A percentile compares a stretch with the other conserved stretches of the same genome.
These are phyloP conservation scores for Elongisporangium anandrum DNA, from an alignment of 352 stramenopile genomes.

Conservation along the genomic window DNA sequence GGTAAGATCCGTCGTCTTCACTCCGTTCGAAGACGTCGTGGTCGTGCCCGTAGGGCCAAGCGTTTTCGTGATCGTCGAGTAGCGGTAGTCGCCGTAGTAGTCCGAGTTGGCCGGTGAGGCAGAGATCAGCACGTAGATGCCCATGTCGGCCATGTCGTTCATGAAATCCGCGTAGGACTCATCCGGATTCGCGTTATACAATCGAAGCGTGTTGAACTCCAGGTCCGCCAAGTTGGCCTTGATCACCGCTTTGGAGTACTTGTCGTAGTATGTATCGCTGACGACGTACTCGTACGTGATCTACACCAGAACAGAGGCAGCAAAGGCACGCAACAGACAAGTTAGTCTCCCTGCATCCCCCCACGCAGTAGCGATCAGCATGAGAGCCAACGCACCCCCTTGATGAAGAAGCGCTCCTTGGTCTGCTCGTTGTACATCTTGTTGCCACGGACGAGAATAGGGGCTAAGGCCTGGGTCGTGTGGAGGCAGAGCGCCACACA, in stretches of 20 bases:
- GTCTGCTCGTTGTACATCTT: constrained; percentile 85
- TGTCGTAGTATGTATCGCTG: constrained; percentile 81
- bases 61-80: constrained; percentile 70
- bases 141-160: constrained; percentile 69
- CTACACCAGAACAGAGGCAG: no score
- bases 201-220: constrained; percentile 78
- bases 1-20: constrained; percentile 54
- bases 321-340: neutral
- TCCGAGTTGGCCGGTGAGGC: constrained; percentile 77
- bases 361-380: neutral
- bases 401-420: constrained; percentile 84
- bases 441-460: constrained; percentile 77
- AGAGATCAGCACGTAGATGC: constrained; percentile 79
- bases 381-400: constrained; percentile 46
- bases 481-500: constrained; percentile 10
- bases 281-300: constrained; percentile 88
- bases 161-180: constrained; percentile 84
- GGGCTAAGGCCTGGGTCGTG: constrained; percentile 2
- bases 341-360: neutral
- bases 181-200: constrained; percentile 87
- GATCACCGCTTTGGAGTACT: constrained; percentile 78
- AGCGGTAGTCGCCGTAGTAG: constrained; percentile 86
- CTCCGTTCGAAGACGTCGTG: constrained; percentile 24
- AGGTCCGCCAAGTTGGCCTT: constrained; percentile 58
- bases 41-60: constrained; percentile 41